phyloP scores from a whole-genome alignment of 768 basidiomycete genomes.

The Hebeloma cylindrosporum region DNA sequence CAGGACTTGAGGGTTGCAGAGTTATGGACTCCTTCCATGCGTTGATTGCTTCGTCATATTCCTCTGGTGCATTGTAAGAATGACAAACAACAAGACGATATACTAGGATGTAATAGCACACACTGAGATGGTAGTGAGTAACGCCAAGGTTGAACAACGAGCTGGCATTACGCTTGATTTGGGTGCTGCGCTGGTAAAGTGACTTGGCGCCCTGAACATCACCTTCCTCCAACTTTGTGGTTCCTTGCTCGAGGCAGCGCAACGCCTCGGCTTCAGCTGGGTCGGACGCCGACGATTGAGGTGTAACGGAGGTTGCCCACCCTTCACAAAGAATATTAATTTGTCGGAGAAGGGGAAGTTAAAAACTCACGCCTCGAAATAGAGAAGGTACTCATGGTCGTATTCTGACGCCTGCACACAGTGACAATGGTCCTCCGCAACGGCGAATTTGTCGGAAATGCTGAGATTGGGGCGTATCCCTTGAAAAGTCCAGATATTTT shows the following conservation, averaged over 20 bases:
- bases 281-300: conserved; percentile 79
- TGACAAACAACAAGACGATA: no score
- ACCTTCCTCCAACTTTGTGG: conserved; percentile 81
- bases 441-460: conserved; percentile 4
- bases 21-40: conserved; percentile 85
- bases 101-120: conserved; percentile 26
- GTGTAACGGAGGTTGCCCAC: conserved; percentile 78
- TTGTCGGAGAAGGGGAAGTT: conserved; percentile 1
- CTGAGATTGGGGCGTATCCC: neutral
- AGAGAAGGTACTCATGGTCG: neutral
- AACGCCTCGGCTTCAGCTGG: conserved; percentile 81
- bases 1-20: conserved; percentile 79
- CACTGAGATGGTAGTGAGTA: conserved; percentile 87
- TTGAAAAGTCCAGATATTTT: neutral
- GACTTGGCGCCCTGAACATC: conserved; percentile 78
- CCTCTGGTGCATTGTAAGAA: conserved; percentile 53
- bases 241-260: conserved; percentile 79
- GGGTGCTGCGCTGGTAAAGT: conserved; percentile 75
- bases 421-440: conserved; percentile 1
- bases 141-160: conserved; percentile 88
- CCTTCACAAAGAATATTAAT: conserved; percentile 39
- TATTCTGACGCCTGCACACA: conserved; percentile 15
- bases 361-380: conserved; percentile 28
- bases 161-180: conserved; percentile 78
- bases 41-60: conserved; percentile 82